Percentiles rank a stretch among this genome's conserved stretches.
Conservation (phyloP, 176 grass and related monocot genomes). For the Eragrostis curvula region DNA sequence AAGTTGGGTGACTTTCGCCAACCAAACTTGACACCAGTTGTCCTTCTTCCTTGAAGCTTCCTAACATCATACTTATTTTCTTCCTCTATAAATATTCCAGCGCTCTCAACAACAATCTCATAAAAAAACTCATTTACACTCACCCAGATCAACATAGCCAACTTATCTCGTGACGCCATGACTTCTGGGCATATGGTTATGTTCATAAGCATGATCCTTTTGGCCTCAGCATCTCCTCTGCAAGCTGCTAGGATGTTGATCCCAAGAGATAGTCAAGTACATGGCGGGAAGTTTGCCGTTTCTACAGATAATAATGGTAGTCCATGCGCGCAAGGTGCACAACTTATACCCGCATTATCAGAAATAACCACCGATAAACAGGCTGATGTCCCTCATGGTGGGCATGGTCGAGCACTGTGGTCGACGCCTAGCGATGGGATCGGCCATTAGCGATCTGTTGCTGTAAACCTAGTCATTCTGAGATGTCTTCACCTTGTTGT, state of each 20-base stretch:
- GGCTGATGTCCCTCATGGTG: not conserved
- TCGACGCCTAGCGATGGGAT: constrained; percentile 51
- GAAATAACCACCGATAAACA: not conserved
- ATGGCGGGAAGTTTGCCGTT: not conserved
- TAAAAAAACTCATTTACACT: not conserved
- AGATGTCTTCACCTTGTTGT: not conserved
- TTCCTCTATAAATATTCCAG: constrained; percentile 28
- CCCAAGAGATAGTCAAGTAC: not conserved
- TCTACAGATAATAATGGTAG: not conserved
- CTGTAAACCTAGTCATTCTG: not conserved
- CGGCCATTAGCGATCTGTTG: constrained; percentile 36
- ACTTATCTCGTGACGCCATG: not conserved
- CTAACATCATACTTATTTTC: not conserved
- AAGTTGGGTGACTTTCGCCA: constrained; percentile 22
- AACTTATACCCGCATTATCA: not conserved
- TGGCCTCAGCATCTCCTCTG: not conserved
- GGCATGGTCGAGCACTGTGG: constrained; percentile 33
- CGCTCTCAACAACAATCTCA: not conserved
- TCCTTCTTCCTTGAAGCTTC: not conserved
- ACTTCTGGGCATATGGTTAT: not conserved
- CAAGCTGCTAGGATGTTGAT: constrained; percentile 15
- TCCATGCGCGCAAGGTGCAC: not conserved
- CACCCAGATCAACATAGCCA: not conserved
- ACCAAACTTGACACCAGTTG: not conserved
- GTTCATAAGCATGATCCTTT: not conserved